Conservation (phyloP, 1,284 basidiomycete species). For the Porodaedalea pini region DNA sequence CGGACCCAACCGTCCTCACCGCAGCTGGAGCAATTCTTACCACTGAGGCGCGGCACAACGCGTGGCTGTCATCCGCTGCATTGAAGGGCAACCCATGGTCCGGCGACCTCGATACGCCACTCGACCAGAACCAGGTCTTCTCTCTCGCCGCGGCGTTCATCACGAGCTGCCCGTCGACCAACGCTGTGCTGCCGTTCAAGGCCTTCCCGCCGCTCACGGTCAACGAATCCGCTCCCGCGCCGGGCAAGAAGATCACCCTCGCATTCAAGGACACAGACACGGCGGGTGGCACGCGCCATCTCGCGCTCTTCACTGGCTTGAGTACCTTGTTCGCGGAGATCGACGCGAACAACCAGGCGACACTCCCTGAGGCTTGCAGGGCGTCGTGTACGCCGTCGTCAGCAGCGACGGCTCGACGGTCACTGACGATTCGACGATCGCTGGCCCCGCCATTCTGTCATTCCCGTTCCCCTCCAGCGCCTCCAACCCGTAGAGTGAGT, state of each 20-base stretch:
- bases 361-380: slow-evolving; percentile 36
- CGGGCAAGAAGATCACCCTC: slow-evolving; percentile 27
- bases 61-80: slow-evolving; percentile 50
- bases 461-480: slow-evolving; percentile 10
- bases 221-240: slow-evolving; percentile 8
- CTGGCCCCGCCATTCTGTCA: slow-evolving; percentile 32
- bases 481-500: slow-evolving; percentile 10
- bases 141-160: slow-evolving; percentile 42
- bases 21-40: slow-evolving; percentile 40
- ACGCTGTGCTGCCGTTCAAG: slow-evolving; percentile 39
- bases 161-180: slow-evolving; percentile 45
- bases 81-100: slow-evolving; percentile 49
- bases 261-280: slow-evolving; percentile 20
- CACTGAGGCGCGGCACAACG: slow-evolving; percentile 44
- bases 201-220: slow-evolving; percentile 38
- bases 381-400: slow-evolving; percentile 39
- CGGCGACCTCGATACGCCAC: slow-evolving; percentile 50
- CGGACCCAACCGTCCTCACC: slow-evolving; percentile 35
- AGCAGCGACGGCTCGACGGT: slow-evolving; percentile 28
- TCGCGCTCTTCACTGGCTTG: slow-evolving; percentile 36
- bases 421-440: slow-evolving; percentile 35
- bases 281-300: slow-evolving; percentile 23
- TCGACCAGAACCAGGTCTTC: slow-evolving; percentile 45
- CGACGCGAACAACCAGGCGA: slow-evolving; percentile 29
- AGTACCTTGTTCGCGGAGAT: slow-evolving; percentile 31